Evolutionary conservation across 2,329 filamentous ascomycete species (phyloP).

Genomic region (Neonectria sp.): DNA sequence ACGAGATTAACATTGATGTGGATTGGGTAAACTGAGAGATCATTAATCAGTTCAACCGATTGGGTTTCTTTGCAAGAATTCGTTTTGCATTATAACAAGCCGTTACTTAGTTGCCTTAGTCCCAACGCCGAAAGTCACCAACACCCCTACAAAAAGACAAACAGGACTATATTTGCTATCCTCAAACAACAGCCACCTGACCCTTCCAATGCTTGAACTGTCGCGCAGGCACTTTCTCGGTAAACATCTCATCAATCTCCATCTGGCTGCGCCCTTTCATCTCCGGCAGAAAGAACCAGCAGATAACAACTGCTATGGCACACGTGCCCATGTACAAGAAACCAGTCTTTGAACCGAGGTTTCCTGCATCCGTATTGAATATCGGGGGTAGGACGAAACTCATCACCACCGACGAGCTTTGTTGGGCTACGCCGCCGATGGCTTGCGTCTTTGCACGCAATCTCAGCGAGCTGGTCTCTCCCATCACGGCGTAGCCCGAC

Average conservation of each 20-base stretch:
- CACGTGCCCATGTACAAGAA: slow-evolving; percentile 57
- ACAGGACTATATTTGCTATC: not conserved
- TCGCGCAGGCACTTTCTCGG: slow-evolving; percentile 30
- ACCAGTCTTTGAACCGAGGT: slow-evolving; percentile 57
- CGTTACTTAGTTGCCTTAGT: too few relatives aligned
- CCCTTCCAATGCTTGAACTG: slow-evolving; percentile 33
- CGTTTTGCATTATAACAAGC: too few relatives aligned
- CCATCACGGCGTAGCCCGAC: slow-evolving; percentile 56
- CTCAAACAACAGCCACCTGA: not conserved
- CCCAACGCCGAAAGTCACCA: too few relatives aligned
- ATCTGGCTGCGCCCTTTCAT: slow-evolving; percentile 42
- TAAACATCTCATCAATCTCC: slow-evolving; percentile 46
- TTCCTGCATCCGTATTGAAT: slow-evolving; percentile 50
- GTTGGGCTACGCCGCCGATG: slow-evolving; percentile 57
- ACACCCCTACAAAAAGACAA: not conserved
- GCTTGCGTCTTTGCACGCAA: slow-evolving; percentile 51
- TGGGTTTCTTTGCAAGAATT: too few relatives aligned
- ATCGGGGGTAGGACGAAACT: slow-evolving; percentile 47
- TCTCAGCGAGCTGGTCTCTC: slow-evolving; percentile 45
- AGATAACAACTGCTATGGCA: slow-evolving; percentile 24
- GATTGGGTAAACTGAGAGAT: not conserved
- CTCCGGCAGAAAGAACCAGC: slow-evolving; percentile 46
- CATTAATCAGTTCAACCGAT: too few relatives aligned
- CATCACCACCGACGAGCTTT: slow-evolving; percentile 52
- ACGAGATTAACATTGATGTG: not conserved